A percentile compares a stretch with the other conserved stretches of the same genome.
These are phyloP conservation scores for Sclerotinia borealis DNA, from an alignment of 2,329 filamentous ascomycete species.

Conservation along the genomic window DNA sequence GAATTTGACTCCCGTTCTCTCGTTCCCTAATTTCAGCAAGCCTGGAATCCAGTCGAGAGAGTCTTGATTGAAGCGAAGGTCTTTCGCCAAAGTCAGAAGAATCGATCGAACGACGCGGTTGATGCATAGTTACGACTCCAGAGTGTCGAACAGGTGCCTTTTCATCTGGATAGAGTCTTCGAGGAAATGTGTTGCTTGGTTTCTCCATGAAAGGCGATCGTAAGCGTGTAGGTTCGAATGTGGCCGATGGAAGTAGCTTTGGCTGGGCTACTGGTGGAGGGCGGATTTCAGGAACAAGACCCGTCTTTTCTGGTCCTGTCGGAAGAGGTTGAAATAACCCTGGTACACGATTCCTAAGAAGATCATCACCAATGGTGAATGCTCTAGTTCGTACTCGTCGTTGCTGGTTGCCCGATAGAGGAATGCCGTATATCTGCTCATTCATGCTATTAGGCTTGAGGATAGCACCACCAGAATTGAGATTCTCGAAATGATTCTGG, in stretches of 20 bases:
- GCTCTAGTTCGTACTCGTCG: slow-evolving; percentile 31
- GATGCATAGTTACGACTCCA: slow-evolving; percentile 54
- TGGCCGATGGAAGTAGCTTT: slow-evolving; percentile 32
- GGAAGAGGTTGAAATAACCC: slow-evolving; percentile 20
- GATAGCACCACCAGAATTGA: slow-evolving; percentile 23
- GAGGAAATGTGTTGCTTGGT: slow-evolving; percentile 56
- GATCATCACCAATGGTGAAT: slow-evolving; percentile 32
- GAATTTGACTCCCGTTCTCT: slow-evolving; percentile 17
- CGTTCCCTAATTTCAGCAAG: slow-evolving; percentile 28
- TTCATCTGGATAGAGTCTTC: slow-evolving; percentile 41
- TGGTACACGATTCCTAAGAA: slow-evolving; percentile 18
- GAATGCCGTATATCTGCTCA: slow-evolving; percentile 29
- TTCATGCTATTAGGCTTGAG: slow-evolving; percentile 29
- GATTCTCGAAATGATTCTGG: slow-evolving; percentile 25
- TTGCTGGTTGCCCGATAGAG: slow-evolving; percentile 17
- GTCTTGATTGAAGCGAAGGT: slow-evolving; percentile 24
- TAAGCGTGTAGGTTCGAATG: slow-evolving; percentile 37
- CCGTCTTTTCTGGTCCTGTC: neutral
- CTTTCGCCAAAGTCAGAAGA: slow-evolving; percentile 30
- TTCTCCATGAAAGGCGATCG: slow-evolving; percentile 53
- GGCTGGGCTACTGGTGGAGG: slow-evolving; percentile 20
- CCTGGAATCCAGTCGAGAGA: slow-evolving; percentile 25
- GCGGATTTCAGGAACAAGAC: neutral
- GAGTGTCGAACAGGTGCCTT: slow-evolving; percentile 33
- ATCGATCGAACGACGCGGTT: slow-evolving; percentile 34